Evolutionary conservation across 106 monocot species (phyloP).

Genomic region (Acorus gramineus): DNA sequence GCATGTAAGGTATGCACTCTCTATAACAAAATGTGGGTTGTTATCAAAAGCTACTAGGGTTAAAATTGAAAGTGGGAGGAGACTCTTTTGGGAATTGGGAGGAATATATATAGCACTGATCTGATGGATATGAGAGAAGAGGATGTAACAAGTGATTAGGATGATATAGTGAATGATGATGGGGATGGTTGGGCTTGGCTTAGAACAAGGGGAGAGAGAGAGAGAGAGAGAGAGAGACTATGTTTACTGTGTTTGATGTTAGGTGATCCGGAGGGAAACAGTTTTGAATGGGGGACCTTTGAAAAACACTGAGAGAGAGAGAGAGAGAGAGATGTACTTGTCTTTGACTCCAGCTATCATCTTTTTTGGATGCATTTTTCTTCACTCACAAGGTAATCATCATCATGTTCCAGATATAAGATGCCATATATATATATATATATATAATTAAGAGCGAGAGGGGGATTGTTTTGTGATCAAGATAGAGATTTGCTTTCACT

Average conservation of each 20-base stretch:
- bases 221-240: slow-evolving; percentile 12
- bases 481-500: slow-evolving; percentile 31
- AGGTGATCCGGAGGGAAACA: slow-evolving; percentile 16
- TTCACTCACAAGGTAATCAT: slow-evolving; percentile 63
- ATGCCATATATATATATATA: neutral
- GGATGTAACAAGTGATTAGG: neutral
- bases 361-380: slow-evolving; percentile 51
- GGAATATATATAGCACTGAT: neutral
- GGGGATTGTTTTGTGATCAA: slow-evolving; percentile 26
- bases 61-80: no score
- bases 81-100: no score
- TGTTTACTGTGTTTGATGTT: slow-evolving; percentile 9
- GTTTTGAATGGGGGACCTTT: slow-evolving; percentile 22
- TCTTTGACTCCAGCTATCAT: slow-evolving; percentile 73
- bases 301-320: slow-evolving; percentile 8
- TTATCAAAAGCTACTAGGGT: no score
- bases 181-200: slow-evolving; percentile 52
- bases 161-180: slow-evolving; percentile 33
- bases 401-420: neutral
- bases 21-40: no score
- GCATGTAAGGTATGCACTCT: no score
- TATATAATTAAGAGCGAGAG: neutral
- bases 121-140: neutral
- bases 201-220: slow-evolving; percentile 25
- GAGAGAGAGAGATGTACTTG: slow-evolving; percentile 35